phyloP scores from a whole-genome alignment of 148 eudicot species.

The Cornus florida region DNA sequence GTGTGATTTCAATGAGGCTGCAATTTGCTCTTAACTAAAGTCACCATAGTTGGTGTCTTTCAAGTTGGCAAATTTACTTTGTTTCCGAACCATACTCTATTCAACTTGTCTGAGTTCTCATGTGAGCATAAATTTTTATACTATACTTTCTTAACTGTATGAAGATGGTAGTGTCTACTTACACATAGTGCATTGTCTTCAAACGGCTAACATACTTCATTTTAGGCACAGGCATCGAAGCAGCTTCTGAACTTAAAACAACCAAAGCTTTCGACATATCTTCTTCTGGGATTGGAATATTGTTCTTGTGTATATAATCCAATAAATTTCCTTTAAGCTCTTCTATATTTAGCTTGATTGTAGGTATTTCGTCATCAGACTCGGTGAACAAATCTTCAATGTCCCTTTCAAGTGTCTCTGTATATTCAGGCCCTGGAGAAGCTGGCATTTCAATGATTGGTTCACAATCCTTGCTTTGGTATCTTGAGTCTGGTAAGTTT shows the following conservation, averaged over 20 bases:
- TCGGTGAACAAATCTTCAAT: slow-evolving; percentile 42
- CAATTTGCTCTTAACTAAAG: no score
- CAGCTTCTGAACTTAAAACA: slow-evolving; percentile 24
- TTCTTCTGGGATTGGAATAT: slow-evolving; percentile 17
- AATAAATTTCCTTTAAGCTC: slow-evolving; percentile 4
- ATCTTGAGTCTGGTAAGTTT: background rate
- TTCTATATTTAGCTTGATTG: slow-evolving; percentile 24
- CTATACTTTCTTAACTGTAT: no score
- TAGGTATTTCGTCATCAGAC: slow-evolving; percentile 21
- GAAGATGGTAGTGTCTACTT: slow-evolving; percentile 17
- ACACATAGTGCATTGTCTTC: slow-evolving; percentile 53
- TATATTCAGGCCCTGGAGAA: slow-evolving; percentile 38
- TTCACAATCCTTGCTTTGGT: slow-evolving; percentile 1
- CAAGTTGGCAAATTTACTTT: no score
- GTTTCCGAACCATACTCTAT: no score
- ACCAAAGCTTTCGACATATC: slow-evolving; percentile 38
- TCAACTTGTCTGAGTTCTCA: no score
- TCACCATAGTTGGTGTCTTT: no score
- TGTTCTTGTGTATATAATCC: slow-evolving; percentile 12
- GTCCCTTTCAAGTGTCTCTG: slow-evolving; percentile 22
- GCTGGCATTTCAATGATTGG: slow-evolving; percentile 48
- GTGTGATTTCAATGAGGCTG: no score
- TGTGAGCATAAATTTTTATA: no score
- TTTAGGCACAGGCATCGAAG: slow-evolving; percentile 21
- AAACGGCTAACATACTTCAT: slow-evolving; percentile 28